Evolutionary conservation across 1,284 basidiomycete species (phyloP).

Genomic region (Rhodofomes roseus): DNA sequence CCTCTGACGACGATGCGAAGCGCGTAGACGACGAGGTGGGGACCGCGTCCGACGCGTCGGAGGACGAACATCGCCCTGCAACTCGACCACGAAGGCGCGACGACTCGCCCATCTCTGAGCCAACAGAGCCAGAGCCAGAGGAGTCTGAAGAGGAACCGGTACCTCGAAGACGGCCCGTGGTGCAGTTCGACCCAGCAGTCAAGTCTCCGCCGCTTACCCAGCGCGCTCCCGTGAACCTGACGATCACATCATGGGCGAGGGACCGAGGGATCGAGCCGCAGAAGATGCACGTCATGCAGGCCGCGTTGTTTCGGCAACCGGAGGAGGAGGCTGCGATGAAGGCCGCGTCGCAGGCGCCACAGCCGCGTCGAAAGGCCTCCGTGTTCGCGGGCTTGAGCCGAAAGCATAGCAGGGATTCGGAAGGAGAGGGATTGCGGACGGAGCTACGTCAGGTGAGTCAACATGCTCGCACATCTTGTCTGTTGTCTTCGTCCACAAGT

Average conservation of each 20-base stretch:
- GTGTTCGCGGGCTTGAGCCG: slow-evolving; percentile 39
- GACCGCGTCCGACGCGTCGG: slow-evolving; percentile 11
- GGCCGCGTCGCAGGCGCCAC: slow-evolving; percentile 38
- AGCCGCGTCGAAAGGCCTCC: slow-evolving; percentile 36
- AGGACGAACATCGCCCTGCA: slow-evolving; percentile 10
- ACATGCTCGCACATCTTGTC: too few species aligned
- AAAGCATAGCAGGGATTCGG: slow-evolving; percentile 75
- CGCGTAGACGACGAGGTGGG: slow-evolving; percentile 10
- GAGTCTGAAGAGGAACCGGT: slow-evolving; percentile 12
- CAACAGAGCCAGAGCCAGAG: slow-evolving; percentile 9
- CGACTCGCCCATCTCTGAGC: slow-evolving; percentile 5
- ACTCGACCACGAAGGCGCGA: slow-evolving; percentile 7
- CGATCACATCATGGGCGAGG: slow-evolving; percentile 58
- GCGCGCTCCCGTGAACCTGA: slow-evolving; percentile 20
- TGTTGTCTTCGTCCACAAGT: too few species aligned
- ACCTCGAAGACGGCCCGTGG: slow-evolving; percentile 2
- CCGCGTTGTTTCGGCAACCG: slow-evolving; percentile 75
- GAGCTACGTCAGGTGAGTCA: slow-evolving; percentile 59
- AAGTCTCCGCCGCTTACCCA: slow-evolving; percentile 24
- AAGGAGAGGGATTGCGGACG: slow-evolving; percentile 60
- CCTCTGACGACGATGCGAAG: slow-evolving; percentile 6
- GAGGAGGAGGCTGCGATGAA: slow-evolving; percentile 63
- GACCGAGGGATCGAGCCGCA: slow-evolving; percentile 74
- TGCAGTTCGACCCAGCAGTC: slow-evolving; percentile 16
- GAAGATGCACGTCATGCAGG: slow-evolving; percentile 90